Evolutionary conservation across 768 basidiomycete genomes (phyloP), one percentile per base, ranked within the genome.

Genomic region (Dioszegia aurantiaca): DNA sequence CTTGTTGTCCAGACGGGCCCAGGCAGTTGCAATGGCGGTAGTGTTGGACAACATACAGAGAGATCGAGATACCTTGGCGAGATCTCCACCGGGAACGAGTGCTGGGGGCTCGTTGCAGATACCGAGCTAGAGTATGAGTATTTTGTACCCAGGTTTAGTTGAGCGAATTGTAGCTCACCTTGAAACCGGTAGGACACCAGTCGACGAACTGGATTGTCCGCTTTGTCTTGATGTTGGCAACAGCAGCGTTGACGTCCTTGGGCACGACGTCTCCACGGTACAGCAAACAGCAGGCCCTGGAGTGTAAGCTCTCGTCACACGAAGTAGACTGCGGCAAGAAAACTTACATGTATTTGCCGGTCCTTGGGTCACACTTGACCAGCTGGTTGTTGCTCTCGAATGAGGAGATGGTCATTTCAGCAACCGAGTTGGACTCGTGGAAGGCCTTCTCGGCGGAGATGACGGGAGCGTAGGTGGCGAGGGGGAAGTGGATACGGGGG

Each of bases 321-420:
- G n/a, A n/a, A n/a, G n/a, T n/a, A 14, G 2, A 23, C 19, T 37
- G 27, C 4, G 36, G 4, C 6, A 21, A 17, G 6, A 28, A 2
- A 21, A 59, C 67, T 58, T 44, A 69, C 75, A 92, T 98, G 81
- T 97, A 97, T 86, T 98, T 98, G 77, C 94, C 94, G 73, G 95
- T 90, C 73, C 87, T 87, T 65, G 94, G 93, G 74, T 97, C 94
- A 74, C 94, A 97, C 80, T 87, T 86, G 68, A 86, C 92, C 92
- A 98, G 91, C 79, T 97, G 94, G 79, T 91, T 93, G 60, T 90
- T 91, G 61, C 83, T 82, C 80, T 98, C 94, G 79, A 98, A 97
- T 82, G 92, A 97, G 51, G 91, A 86, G 81, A 89, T 91, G 64
- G 94, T 98, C 91, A 98, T 97, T 72, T 98, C 93, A 44, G 90